Percentiles rank a stretch among this genome's conserved stretches.
These are phyloP conservation scores for Daldinia vernicosa DNA, from an alignment of 495 filamentous ascomycete genomes.

Conservation along the genomic window DNA sequence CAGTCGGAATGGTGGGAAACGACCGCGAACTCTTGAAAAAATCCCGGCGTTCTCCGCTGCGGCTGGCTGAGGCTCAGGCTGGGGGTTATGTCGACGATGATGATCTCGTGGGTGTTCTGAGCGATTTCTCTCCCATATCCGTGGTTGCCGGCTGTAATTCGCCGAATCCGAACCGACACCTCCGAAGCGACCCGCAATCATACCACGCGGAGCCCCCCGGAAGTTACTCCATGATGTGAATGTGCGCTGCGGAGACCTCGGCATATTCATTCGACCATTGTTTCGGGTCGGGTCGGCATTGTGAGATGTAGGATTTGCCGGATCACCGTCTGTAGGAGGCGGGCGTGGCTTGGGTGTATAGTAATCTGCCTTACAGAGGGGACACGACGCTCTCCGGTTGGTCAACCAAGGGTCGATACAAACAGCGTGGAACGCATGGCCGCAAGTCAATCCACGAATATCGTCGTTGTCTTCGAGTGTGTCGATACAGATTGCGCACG, in stretches of 20 bases:
- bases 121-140: constrained; percentile 34
- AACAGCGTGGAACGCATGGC: constrained; percentile 93
- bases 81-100: background rate
- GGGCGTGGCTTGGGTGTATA: constrained; percentile 85
- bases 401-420: constrained; percentile 98
- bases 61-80: constrained; percentile 12
- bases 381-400: constrained; percentile 90
- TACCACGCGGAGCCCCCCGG: constrained; percentile 44
- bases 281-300: constrained; percentile 45
- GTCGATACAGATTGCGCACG: constrained; percentile 97
- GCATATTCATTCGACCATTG: constrained; percentile 54
- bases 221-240: constrained; percentile 47
- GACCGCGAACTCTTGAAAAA: constrained; percentile 41
- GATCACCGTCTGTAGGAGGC: constrained; percentile 47
- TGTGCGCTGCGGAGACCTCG: constrained; percentile 44
- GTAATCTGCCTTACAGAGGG: constrained; percentile 96
- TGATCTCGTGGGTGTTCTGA: constrained; percentile 22
- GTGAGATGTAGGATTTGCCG: constrained; percentile 39
- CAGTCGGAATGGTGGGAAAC: constrained; percentile 41
- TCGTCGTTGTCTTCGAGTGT: constrained; percentile 94
- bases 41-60: constrained; percentile 23
- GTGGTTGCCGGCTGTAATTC: constrained; percentile 25
- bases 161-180: constrained; percentile 35
- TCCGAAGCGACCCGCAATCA: constrained; percentile 43
- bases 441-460: constrained; percentile 90